Evolutionary conservation across 805 yeast species (phyloP).

Genomic region (Candida odintsovae): DNA sequence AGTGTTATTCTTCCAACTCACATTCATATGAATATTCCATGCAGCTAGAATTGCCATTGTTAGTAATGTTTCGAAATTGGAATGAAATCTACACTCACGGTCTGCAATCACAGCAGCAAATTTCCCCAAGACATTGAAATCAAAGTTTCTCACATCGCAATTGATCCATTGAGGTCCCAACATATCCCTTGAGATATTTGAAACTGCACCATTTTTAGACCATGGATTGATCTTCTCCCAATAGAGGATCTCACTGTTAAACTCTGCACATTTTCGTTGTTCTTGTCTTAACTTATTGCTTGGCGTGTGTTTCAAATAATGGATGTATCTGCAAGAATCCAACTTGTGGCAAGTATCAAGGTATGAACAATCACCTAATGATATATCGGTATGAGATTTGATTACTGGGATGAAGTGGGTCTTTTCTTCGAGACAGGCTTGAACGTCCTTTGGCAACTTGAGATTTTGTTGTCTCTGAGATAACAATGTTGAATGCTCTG

Average conservation of each 20-base stretch:
- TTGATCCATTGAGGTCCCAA: conserved; percentile 79
- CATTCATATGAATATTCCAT: conserved; percentile 92
- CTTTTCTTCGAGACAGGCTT: conserved; percentile 17
- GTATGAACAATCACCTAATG: conserved; percentile 87
- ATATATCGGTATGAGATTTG: conserved; percentile 58
- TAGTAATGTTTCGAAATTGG: neutral
- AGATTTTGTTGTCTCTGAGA: conserved; percentile 15
- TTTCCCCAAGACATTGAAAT: conserved; percentile 67
- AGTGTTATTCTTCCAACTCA: conserved; percentile 8
- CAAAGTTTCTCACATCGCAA: conserved; percentile 74
- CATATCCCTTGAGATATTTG: conserved; percentile 26
- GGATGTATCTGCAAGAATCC: conserved; percentile 73
- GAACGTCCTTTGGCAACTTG: conserved; percentile 26
- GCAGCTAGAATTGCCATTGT: conserved; percentile 41
- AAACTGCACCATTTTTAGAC: conserved; percentile 29
- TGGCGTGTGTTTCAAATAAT: conserved; percentile 50
- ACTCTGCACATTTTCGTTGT: conserved; percentile 15
- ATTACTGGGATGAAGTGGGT: conserved; percentile 52
- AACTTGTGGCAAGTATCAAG: conserved; percentile 90
- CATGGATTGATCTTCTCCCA: conserved; percentile 26
- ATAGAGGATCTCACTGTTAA: conserved; percentile 16
- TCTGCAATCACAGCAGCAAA: conserved; percentile 84
- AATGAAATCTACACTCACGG: conserved; percentile 25
- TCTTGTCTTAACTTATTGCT: conserved; percentile 22
- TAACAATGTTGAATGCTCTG: conserved; percentile 12